Conservation (phyloP, 805 yeast genomes). For the Ogataea ramenticola region DNA sequence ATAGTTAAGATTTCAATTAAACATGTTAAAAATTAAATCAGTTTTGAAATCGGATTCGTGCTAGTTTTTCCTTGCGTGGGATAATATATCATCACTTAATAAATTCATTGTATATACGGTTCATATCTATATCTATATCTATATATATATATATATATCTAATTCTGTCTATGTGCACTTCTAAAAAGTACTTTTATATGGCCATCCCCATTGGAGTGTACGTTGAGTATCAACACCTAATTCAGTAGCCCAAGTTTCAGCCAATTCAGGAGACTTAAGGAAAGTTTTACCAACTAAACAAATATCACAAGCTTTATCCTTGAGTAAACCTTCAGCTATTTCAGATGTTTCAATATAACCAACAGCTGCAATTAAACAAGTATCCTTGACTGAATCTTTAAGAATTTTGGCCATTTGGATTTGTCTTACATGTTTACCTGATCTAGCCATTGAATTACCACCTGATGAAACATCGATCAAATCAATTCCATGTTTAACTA, state of each 20-base stretch:
- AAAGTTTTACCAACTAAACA: conserved; percentile 39
- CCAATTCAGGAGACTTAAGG: conserved; percentile 43
- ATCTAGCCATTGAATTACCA: conserved; percentile 30
- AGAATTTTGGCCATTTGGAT: conserved; percentile 32
- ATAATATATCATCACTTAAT: no score
- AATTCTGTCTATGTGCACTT: no score
- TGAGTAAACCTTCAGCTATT: conserved; percentile 32
- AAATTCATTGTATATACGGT: no score
- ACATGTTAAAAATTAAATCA: no score
- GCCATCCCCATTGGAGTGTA: conserved; percentile 12
- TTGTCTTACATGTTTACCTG: conserved; percentile 29
- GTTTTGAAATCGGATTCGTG: no score
- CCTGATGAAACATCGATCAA: conserved; percentile 51
- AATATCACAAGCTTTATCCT: conserved; percentile 39
- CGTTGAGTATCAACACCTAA: conserved; percentile 28
- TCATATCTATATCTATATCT: no score
- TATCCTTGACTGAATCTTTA: conserved; percentile 38
- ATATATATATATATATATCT: no score
- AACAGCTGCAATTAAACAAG: conserved; percentile 36
- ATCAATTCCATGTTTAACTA: conserved; percentile 43
- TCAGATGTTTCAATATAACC: conserved; percentile 33
- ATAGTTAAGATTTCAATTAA: no score
- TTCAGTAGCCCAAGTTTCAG: conserved; percentile 42
- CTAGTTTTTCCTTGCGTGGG: no score
- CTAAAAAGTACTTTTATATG: conserved; percentile 4